Evolutionary conservation across 768 basidiomycete species (phyloP).

Genomic region (Hebeloma cylindrosporum): DNA sequence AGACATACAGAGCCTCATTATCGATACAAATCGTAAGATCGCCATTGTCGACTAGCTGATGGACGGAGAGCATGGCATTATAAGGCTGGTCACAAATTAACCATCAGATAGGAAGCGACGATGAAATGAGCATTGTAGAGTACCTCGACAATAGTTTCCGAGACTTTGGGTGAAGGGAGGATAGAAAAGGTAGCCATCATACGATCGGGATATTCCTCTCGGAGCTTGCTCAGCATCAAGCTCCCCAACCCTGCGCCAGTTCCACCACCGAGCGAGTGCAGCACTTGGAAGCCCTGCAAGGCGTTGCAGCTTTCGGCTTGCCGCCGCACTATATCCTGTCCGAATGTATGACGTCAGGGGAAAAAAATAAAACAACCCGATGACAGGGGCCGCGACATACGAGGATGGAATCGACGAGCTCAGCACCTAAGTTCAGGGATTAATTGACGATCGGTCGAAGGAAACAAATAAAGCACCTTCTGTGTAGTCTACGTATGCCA

Average conservation of each 20-base stretch:
- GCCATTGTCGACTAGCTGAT: conserved; percentile 87
- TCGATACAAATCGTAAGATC: conserved; percentile 85
- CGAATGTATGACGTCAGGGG: conserved; percentile 2
- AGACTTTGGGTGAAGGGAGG: conserved; percentile 56
- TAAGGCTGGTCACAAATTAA: conserved; percentile 70
- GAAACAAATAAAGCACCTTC: conserved; percentile 55
- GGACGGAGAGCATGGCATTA: conserved; percentile 79
- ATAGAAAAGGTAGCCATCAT: conserved; percentile 58
- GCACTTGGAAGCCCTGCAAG: conserved; percentile 87
- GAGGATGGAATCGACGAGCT: conserved; percentile 83
- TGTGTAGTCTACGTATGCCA: conserved; percentile 79
- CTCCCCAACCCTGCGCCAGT: conserved; percentile 87
- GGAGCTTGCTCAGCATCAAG: conserved; percentile 75
- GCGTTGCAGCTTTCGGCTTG: conserved; percentile 83
- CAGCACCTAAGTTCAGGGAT: conserved; percentile 59
- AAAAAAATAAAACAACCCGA: conserved; percentile 1
- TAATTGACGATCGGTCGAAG: neutral
- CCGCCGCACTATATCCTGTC: conserved; percentile 70
- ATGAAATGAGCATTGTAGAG: conserved; percentile 42
- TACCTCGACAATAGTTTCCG: conserved; percentile 64
- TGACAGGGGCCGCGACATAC: conserved; percentile 37
- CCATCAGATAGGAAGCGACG: conserved; percentile 41
- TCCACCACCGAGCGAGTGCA: conserved; percentile 91
- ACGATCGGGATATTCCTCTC: conserved; percentile 65
- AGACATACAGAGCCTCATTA: conserved; percentile 77